phyloP scores from a whole-genome alignment of 179 eudicot species.

The Beta corolliflora region DNA sequence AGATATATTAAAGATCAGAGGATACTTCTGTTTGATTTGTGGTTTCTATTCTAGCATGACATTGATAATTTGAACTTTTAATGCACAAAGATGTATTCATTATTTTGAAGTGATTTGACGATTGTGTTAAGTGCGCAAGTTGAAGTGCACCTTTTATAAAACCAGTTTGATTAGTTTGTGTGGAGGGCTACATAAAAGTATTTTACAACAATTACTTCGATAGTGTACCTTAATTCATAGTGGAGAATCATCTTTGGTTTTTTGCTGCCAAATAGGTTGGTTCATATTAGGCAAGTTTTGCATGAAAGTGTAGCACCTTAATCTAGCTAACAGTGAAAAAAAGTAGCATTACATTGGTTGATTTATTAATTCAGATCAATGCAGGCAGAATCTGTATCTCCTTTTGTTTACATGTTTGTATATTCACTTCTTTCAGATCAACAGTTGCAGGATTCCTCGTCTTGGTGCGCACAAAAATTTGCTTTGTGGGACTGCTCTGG shows the following conservation, averaged over 20 bases:
- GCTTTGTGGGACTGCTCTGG: constrained; percentile 85
- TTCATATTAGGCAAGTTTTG: background rate
- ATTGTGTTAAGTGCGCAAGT: background rate
- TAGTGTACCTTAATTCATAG: background rate
- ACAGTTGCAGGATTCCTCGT: constrained; percentile 88
- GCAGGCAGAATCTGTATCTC: background rate
- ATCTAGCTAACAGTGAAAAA: background rate
- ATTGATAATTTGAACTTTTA: background rate
- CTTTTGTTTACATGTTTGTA: background rate
- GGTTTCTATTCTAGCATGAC: background rate
- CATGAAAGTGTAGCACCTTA: background rate
- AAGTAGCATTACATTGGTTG: background rate
- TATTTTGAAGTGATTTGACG: no score
- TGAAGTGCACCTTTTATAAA: no score
- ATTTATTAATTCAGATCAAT: background rate
- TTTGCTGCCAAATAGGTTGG: background rate
- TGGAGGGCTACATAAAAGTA: background rate
- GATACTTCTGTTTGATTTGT: background rate
- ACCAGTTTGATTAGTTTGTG: background rate
- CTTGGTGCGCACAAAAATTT: constrained; percentile 71
- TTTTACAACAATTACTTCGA: background rate
- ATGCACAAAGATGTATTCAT: background rate
- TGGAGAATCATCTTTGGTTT: background rate
- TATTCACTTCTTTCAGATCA: constrained; percentile 57
- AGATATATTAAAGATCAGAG: no score